Evolutionary conservation across 2,329 filamentous ascomycete genomes (phyloP).

Genomic region (Xylaria multiplex): DNA sequence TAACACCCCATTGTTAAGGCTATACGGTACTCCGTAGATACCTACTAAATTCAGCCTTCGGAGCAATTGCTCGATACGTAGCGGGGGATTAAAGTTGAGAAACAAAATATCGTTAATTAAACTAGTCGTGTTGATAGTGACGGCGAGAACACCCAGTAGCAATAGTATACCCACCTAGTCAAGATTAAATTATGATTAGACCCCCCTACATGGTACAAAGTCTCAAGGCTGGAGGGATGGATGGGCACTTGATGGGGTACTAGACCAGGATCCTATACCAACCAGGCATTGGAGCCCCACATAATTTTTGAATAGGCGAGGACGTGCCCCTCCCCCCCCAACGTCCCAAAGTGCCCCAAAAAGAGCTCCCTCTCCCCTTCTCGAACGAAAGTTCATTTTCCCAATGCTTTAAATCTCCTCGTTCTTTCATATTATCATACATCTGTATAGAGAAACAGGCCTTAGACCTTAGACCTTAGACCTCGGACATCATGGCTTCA

Average conservation of each 20-base stretch:
- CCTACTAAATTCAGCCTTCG: too few relatives aligned
- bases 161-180: slow-evolving; percentile 14
- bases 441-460: slow-evolving; percentile 22
- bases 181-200: slow-evolving; percentile 31
- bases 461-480: slow-evolving; percentile 21
- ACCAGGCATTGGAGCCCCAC: slow-evolving; percentile 31
- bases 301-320: slow-evolving; percentile 24
- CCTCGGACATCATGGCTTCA: slow-evolving; percentile 35
- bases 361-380: slow-evolving; percentile 35
- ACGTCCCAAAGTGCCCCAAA: slow-evolving; percentile 29
- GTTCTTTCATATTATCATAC: slow-evolving; percentile 20
- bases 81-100: too few relatives aligned
- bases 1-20: neutral
- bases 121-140: slow-evolving; percentile 10
- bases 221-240: slow-evolving; percentile 15
- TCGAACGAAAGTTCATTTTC: slow-evolving; percentile 20
- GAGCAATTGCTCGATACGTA: neutral
- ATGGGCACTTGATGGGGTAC: neutral
- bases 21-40: too few relatives aligned
- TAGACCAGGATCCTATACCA: slow-evolving; percentile 9
- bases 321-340: slow-evolving; percentile 34
- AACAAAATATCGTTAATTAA: slow-evolving; percentile 7
- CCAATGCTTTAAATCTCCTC: slow-evolving; percentile 27
- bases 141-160: slow-evolving; percentile 2
- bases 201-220: slow-evolving; percentile 1